A percentile compares a stretch with the other conserved stretches of the same genome.
Conservation (phyloP, 176 grass and related monocot species). For the Microstegium vimineum region DNA sequence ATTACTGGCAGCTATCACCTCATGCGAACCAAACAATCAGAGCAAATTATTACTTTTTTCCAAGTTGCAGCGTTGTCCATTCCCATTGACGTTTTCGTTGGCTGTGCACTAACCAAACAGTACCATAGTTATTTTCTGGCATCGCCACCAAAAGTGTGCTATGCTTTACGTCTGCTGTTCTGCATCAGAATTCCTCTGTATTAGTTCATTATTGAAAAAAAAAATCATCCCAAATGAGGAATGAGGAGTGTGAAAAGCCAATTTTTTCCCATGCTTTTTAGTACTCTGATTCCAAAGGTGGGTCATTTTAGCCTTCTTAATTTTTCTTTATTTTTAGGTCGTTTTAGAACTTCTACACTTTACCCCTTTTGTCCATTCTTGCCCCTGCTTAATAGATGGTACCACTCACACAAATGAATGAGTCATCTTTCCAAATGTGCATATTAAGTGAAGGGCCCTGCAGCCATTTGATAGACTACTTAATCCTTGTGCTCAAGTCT, state of each 20-base stretch:
- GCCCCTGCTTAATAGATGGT: not conserved
- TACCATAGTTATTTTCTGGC: not conserved
- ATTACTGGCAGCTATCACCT: not conserved
- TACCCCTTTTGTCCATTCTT: not conserved
- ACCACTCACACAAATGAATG: not conserved
- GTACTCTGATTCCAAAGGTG: not conserved
- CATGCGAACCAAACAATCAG: not conserved
- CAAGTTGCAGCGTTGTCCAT: not conserved
- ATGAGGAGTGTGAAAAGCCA: not conserved
- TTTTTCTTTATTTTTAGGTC: not conserved
- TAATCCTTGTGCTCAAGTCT: not conserved
- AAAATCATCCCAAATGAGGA: not conserved
- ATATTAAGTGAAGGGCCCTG: not conserved
- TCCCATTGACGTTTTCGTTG: not conserved
- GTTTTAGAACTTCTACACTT: not conserved
- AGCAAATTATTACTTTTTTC: not conserved
- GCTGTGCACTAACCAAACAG: not conserved
- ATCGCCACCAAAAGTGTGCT: not conserved
- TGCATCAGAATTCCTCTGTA: not conserved
- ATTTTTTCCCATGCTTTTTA: not conserved
- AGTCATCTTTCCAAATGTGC: not conserved
- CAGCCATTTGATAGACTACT: not conserved
- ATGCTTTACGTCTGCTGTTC: not conserved
- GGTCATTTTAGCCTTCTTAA: not conserved
- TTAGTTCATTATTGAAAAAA: not conserved